Percentiles rank a stretch among this genome's conserved stretches.
Evolutionary conservation across 192 early-diverging fungal genomes (phyloP).

Genomic region (Allomyces arbusculus): DNA sequence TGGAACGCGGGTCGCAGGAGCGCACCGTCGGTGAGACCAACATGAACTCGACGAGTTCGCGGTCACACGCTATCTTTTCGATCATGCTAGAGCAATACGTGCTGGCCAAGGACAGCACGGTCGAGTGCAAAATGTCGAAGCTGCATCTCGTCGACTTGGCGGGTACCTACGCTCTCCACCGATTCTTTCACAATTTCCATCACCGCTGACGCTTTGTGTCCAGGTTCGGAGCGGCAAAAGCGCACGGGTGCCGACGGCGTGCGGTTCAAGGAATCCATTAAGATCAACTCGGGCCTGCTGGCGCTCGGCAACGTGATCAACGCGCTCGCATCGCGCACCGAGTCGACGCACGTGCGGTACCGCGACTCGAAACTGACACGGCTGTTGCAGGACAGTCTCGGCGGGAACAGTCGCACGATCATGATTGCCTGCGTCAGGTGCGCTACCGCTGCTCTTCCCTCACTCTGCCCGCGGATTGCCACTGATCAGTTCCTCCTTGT

Average conservation of each 20-base stretch:
- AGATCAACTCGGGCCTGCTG: constrained; percentile 64
- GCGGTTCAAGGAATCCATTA: constrained; percentile 56
- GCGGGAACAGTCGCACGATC: constrained; percentile 44
- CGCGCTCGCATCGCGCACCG: constrained; percentile 33
- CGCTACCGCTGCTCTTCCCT: neutral
- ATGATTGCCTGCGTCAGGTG: constrained; percentile 41
- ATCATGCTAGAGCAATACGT: constrained; percentile 49
- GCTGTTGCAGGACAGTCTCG: constrained; percentile 42
- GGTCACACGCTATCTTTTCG: constrained; percentile 61
- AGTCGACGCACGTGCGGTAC: constrained; percentile 27
- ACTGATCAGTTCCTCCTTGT: constrained; percentile 10
- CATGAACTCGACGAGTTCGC: constrained; percentile 68
- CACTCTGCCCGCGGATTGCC: neutral
- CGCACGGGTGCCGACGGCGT: constrained; percentile 36
- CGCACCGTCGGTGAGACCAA: constrained; percentile 43
- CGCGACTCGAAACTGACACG: constrained; percentile 51
- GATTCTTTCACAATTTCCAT: too few relatives aligned
- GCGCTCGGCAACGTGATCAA: constrained; percentile 69
- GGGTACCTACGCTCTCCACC: constrained; percentile 3
- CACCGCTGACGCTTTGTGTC: too few relatives aligned
- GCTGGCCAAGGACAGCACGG: constrained; percentile 22
- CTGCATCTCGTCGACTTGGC: constrained; percentile 66
- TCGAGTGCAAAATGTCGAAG: constrained; percentile 37
- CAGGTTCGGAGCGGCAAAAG: constrained; percentile 45
- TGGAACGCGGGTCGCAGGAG: constrained; percentile 42